A percentile compares a stretch with the other conserved stretches of the same genome.
Conservation (phyloP, 495 filamentous ascomycete genomes). For the Entonaema liquescens region DNA sequence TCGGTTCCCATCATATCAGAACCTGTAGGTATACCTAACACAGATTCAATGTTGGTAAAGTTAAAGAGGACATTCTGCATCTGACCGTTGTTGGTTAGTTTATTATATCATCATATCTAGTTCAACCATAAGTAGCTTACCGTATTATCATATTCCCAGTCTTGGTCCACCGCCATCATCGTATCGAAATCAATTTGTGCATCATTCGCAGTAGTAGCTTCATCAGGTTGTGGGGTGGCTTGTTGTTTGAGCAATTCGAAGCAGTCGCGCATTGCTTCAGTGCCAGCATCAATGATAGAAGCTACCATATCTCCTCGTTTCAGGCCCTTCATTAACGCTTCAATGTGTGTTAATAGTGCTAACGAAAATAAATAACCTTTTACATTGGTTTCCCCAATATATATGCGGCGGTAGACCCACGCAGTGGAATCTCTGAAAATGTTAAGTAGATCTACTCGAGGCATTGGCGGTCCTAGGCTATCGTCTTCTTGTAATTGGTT, state of each 20-base stretch:
- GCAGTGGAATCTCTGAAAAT: constrained; percentile 56
- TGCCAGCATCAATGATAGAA: constrained; percentile 49
- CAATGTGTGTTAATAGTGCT: constrained; percentile 55
- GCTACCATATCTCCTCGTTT: constrained; percentile 44
- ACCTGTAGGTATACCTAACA: constrained; percentile 10
- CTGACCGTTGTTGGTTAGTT: constrained; percentile 9
- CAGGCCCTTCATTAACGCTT: constrained; percentile 52
- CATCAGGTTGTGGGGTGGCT: neutral
- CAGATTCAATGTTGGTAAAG: constrained; percentile 26
- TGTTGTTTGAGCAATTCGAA: constrained; percentile 39
- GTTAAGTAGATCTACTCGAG: constrained; percentile 58
- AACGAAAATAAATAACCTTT: constrained; percentile 61
- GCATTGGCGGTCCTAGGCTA: constrained; percentile 49
- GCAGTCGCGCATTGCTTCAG: constrained; percentile 42
- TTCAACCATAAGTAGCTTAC: constrained; percentile 2
- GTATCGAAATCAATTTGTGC: constrained; percentile 18
- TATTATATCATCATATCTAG: neutral
- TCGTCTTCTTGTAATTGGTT: constrained; percentile 61
- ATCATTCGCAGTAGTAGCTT: constrained; percentile 1
- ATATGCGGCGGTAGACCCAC: constrained; percentile 54
- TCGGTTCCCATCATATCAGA: constrained; percentile 18
- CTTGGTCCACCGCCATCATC: constrained; percentile 31
- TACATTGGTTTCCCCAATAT: constrained; percentile 65
- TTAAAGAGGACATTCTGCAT: constrained; percentile 35
- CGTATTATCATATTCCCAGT: constrained; percentile 30